Percentiles rank a stretch among this genome's conserved stretches.
phyloP scores from a whole-genome alignment of 2,329 filamentous ascomycete genomes.

The Pestalotiopsis sp. region DNA sequence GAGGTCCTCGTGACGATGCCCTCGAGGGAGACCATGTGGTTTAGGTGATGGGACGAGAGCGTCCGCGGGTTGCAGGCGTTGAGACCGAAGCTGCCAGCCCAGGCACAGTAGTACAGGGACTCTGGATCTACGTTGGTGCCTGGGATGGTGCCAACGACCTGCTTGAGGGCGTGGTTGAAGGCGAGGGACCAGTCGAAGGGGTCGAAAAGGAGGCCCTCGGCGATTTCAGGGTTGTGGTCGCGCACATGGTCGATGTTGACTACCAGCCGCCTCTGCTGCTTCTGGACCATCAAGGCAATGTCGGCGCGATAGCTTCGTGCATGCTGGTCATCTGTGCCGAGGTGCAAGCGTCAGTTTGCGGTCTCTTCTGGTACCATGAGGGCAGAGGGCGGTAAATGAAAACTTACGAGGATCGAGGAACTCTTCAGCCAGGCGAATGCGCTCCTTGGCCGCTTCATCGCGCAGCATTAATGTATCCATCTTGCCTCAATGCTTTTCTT shows the following conservation, averaged over 20 bases:
- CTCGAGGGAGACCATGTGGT: constrained; percentile 96
- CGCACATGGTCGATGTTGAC: constrained; percentile 91
- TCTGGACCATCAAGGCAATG: constrained; percentile 78
- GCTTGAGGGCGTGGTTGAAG: constrained; percentile 88
- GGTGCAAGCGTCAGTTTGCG: constrained; percentile 27
- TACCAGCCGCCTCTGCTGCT: constrained; percentile 64
- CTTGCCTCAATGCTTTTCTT: constrained; percentile 24
- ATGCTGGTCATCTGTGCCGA: constrained; percentile 51
- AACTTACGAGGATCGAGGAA: constrained; percentile 88
- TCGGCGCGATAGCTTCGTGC: constrained; percentile 82
- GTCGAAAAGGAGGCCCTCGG: constrained; percentile 74
- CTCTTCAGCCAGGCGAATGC: constrained; percentile 84
- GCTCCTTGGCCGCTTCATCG: constrained; percentile 83
- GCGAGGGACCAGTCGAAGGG: constrained; percentile 89
- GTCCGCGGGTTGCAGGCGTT: constrained; percentile 94
- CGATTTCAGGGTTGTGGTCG: constrained; percentile 81
- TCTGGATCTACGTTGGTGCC: constrained; percentile 79
- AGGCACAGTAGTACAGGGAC: constrained; percentile 94
- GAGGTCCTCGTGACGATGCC: constrained; percentile 97
- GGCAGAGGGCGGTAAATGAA: background rate
- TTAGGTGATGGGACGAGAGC: constrained; percentile 84
- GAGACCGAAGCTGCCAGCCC: constrained; percentile 92
- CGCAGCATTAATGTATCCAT: constrained; percentile 79
- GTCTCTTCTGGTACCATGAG: constrained; percentile 6
- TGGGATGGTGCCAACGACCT: constrained; percentile 80